Evolutionary conservation across 2,329 filamentous ascomycete species (phyloP).

Genomic region (Colletotrichum plurivorum): DNA sequence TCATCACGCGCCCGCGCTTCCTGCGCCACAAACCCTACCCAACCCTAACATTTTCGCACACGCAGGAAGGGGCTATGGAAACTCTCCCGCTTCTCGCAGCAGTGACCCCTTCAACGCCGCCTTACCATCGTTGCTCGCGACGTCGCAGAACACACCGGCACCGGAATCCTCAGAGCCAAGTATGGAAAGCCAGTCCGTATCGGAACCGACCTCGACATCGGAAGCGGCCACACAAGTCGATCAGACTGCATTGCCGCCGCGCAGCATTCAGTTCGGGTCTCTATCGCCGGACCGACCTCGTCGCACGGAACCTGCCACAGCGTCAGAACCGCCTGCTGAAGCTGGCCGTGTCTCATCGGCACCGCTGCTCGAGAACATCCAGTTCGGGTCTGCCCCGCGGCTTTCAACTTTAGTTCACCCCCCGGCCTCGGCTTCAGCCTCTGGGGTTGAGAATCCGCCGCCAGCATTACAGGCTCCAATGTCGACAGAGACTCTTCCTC

Average conservation of each 20-base stretch:
- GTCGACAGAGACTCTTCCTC: neutral
- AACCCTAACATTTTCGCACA: slow-evolving; percentile 13
- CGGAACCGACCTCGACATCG: neutral
- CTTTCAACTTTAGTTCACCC: neutral
- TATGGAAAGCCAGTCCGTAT: neutral
- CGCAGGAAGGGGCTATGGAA: slow-evolving; percentile 19
- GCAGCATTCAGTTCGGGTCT: too few relatives aligned
- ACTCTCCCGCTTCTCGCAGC: slow-evolving; percentile 1
- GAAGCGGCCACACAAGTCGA: neutral
- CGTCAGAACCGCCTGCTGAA: neutral
- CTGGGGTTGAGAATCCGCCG: slow-evolving; percentile 14
- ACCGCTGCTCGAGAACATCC: slow-evolving; percentile 18
- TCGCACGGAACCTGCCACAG: too few relatives aligned
- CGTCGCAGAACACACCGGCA: neutral
- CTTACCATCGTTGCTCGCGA: slow-evolving; percentile 1
- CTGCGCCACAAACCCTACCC: slow-evolving; percentile 1
- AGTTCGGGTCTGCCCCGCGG: slow-evolving; percentile 38
- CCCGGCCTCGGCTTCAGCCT: neutral
- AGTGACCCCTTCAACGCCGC: slow-evolving; percentile 9
- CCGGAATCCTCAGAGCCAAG: neutral
- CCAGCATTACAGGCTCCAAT: neutral
- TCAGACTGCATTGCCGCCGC: too few relatives aligned
- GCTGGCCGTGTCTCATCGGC: too few relatives aligned
- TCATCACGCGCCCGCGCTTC: neutral
- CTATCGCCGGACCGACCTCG: too few relatives aligned